Conservation (phyloP, 1,139 yeast genomes). For the Pichia sp. region DNA sequence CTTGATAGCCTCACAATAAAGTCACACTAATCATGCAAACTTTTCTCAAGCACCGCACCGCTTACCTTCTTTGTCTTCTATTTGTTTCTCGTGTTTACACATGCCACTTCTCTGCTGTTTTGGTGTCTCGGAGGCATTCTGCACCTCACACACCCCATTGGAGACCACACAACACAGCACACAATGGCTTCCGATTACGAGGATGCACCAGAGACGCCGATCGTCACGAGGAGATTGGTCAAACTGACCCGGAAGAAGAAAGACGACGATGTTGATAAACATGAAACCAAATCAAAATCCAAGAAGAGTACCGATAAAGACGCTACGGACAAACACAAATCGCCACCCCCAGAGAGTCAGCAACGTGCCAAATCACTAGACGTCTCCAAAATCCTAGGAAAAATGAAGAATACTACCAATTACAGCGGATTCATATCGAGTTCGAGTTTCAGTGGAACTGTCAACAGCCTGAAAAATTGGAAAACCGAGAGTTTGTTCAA, state of each 20-base stretch:
- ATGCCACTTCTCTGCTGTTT: no score
- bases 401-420: slow-evolving; percentile 7
- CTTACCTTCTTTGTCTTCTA: no score
- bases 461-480: background rate
- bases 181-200: slow-evolving; percentile 11
- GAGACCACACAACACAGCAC: background rate
- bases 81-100: no score
- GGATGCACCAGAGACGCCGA: slow-evolving; percentile 6
- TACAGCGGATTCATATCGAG: slow-evolving; percentile 14
- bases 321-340: background rate
- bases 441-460: slow-evolving; percentile 11
- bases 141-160: background rate
- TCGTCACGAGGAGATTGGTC: slow-evolving; percentile 1
- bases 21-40: no score
- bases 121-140: no score
- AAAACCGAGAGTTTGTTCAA: slow-evolving; percentile 10
- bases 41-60: no score
- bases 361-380: slow-evolving; percentile 8
- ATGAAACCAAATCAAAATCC: background rate
- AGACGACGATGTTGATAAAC: background rate
- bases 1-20: no score
- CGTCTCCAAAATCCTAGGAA: slow-evolving; percentile 11
- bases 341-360: slow-evolving; percentile 1
- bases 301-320: background rate
- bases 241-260: slow-evolving; percentile 3